Evolutionary conservation across 208 protist species (phyloP).

Genomic region (Crithidia mellificae): DNA sequence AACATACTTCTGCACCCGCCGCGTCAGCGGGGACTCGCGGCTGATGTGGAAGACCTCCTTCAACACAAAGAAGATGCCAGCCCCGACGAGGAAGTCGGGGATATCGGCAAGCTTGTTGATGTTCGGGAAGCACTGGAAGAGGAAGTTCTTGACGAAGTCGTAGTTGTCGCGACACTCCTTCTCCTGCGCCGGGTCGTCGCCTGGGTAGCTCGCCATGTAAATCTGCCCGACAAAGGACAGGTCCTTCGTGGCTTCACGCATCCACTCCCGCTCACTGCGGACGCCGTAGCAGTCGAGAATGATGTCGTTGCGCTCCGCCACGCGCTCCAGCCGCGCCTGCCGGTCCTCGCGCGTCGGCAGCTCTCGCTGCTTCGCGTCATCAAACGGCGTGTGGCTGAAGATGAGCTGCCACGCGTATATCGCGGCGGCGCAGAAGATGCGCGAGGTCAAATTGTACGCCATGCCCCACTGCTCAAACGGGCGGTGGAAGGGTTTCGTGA

Average conservation of each 20-base stretch:
- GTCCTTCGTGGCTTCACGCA: slow-evolving; percentile 84
- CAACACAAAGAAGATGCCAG: slow-evolving; percentile 78
- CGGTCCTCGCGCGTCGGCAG: slow-evolving; percentile 67
- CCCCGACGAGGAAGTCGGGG: slow-evolving; percentile 74
- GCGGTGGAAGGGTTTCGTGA: slow-evolving; percentile 55
- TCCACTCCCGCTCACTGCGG: slow-evolving; percentile 79
- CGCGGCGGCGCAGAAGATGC: slow-evolving; percentile 76
- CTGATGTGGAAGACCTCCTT: slow-evolving; percentile 58
- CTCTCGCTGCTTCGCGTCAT: slow-evolving; percentile 88
- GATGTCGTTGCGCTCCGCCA: slow-evolving; percentile 86
- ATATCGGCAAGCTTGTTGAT: slow-evolving; percentile 65
- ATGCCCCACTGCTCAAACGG: slow-evolving; percentile 86
- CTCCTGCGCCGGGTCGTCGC: slow-evolving; percentile 76
- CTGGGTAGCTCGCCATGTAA: slow-evolving; percentile 72
- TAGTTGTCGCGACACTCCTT: slow-evolving; percentile 79
- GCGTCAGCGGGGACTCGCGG: slow-evolving; percentile 20
- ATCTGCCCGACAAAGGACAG: slow-evolving; percentile 81
- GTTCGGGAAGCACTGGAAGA: slow-evolving; percentile 90
- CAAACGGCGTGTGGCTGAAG: slow-evolving; percentile 89
- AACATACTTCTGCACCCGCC: slow-evolving; percentile 21
- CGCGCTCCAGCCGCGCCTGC: slow-evolving; percentile 66
- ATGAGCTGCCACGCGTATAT: slow-evolving; percentile 92
- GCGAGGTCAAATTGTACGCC: slow-evolving; percentile 51
- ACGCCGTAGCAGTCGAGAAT: slow-evolving; percentile 90
- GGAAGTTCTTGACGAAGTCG: slow-evolving; percentile 88